Evolutionary conservation across 202 grass and related monocot genomes (phyloP).

Genomic region (Cymbopogon flexuosus): DNA sequence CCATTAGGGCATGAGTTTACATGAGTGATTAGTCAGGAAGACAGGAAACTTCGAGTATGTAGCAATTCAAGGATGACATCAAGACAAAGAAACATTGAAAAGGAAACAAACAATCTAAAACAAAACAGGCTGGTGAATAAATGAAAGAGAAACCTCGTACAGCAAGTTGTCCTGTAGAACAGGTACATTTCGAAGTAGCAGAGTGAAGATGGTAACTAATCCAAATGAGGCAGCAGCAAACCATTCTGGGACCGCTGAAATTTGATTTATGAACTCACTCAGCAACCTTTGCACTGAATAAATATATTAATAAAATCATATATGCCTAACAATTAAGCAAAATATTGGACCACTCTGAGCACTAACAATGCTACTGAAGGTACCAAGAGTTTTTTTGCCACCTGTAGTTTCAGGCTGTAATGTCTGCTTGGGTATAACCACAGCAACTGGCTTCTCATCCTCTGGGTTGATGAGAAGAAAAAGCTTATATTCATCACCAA

Average conservation of each 20-base stretch:
- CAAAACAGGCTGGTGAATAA: conserved; percentile 26
- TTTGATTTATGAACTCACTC: conserved; percentile 17
- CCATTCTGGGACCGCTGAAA: conserved; percentile 88
- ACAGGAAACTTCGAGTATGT: too few species aligned
- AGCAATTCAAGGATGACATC: not conserved
- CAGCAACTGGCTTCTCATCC: conserved; percentile 87
- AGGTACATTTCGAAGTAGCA: conserved; percentile 94
- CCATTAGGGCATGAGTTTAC: too few species aligned
- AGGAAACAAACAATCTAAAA: conserved; percentile 12
- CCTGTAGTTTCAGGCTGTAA: conserved; percentile 67
- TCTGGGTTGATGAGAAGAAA: conserved; percentile 94
- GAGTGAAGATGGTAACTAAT: conserved; percentile 78
- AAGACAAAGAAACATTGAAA: not conserved
- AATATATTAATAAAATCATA: conserved; percentile 7
- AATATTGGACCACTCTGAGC: conserved; percentile 4
- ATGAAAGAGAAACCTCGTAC: conserved; percentile 88
- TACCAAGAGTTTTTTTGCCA: conserved; percentile 28
- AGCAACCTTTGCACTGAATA: conserved; percentile 18
- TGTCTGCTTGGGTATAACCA: conserved; percentile 74
- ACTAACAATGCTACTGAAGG: not conserved
- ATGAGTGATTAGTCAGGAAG: too few species aligned
- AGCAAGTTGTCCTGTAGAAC: conserved; percentile 83
- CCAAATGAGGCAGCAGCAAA: conserved; percentile 86
- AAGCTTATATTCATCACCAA: conserved; percentile 88
- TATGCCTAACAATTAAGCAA: not conserved